Evolutionary conservation across 139 green algal species (phyloP), one percentile per base, ranked within the genome.

Genomic region (Auxenochlorella protothecoides): DNA sequence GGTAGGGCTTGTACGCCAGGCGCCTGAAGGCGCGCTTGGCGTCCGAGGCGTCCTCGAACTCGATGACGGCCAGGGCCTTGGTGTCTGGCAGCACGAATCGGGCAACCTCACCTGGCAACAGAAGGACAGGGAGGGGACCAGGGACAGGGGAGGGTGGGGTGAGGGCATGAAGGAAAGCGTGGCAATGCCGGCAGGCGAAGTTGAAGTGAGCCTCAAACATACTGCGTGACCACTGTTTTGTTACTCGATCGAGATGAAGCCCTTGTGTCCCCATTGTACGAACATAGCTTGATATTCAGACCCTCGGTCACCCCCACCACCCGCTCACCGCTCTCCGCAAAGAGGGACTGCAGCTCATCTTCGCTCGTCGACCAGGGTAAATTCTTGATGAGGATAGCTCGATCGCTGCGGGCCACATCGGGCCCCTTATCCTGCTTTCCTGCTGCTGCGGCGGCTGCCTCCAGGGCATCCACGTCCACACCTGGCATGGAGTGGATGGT

Each of bases 1-100:
- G 87, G 74, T 92, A 97, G 62, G 92, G 89, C 81, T 96, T 97
- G 87, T 96, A 99, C 0, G 95, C 95, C 5, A 98, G 81, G 0
- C 74, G 71, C 72, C 92, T 86, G 83, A 96, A 96, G 2, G 89
- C 90, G 11, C 62, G 72, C 6, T 75, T 75, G 11, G 88, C 88
- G 60, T 86, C 81, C 68, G 78, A 55, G 52, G 68, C 14, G 12
- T 93, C 89, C 4, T 67, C 57, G 65, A 86, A 97, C 79, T 97
- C 91, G 53, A 97, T 88, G 9, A 99, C 56, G 3, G 95, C 95
- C 60, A 99, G 79, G 15, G 91, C 89, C 5, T 78, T 77, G 0
- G 90, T 97, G 3, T 80, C 69, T 13, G 93, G 93, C 68, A 99
- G 81, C 63, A 98, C 85, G 69, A 97, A 66, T 56, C 90, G 83